These are phyloP conservation scores for Gastrodia elata DNA, from an alignment of 106 monocot genomes.

Conservation along the genomic window DNA sequence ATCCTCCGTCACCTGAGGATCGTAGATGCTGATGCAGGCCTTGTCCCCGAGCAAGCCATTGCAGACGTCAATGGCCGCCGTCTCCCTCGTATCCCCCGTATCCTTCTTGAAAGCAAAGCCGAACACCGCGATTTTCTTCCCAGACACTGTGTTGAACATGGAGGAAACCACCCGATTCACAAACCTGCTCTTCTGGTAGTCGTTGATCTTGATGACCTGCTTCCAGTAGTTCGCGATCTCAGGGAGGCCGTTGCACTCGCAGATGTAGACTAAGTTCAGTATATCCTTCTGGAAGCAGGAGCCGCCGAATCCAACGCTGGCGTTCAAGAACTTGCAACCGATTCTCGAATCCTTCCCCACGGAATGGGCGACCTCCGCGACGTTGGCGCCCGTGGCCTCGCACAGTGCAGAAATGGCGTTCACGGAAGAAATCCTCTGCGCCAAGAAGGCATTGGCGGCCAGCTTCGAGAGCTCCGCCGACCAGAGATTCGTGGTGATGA, in stretches of 20 bases:
- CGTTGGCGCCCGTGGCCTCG: slow-evolving; percentile 39
- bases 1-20: slow-evolving; percentile 25
- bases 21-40: slow-evolving; percentile 18
- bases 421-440: slow-evolving; percentile 46
- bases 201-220: slow-evolving; percentile 53
- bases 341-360: slow-evolving; percentile 42
- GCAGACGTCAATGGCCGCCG: slow-evolving; percentile 42
- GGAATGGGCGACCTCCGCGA: slow-evolving; percentile 32
- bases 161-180: slow-evolving; percentile 42
- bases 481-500: slow-evolving; percentile 42
- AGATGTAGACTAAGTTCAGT: slow-evolving; percentile 46
- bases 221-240: slow-evolving; percentile 55
- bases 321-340: slow-evolving; percentile 40
- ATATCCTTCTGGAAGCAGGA: slow-evolving; percentile 53
- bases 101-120: slow-evolving; percentile 53
- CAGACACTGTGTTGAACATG: slow-evolving; percentile 44
- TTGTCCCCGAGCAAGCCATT: slow-evolving; percentile 29
- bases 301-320: slow-evolving; percentile 43
- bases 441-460: slow-evolving; percentile 44
- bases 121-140: slow-evolving; percentile 39
- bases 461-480: slow-evolving; percentile 54
- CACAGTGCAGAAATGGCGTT: slow-evolving; percentile 39
- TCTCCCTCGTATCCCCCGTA: slow-evolving; percentile 43
- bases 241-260: slow-evolving; percentile 40
- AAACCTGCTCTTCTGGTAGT: slow-evolving; percentile 45